Conservation (phyloP, 2,329 filamentous ascomycete genomes). For the Colletotrichum scovillei region DNA sequence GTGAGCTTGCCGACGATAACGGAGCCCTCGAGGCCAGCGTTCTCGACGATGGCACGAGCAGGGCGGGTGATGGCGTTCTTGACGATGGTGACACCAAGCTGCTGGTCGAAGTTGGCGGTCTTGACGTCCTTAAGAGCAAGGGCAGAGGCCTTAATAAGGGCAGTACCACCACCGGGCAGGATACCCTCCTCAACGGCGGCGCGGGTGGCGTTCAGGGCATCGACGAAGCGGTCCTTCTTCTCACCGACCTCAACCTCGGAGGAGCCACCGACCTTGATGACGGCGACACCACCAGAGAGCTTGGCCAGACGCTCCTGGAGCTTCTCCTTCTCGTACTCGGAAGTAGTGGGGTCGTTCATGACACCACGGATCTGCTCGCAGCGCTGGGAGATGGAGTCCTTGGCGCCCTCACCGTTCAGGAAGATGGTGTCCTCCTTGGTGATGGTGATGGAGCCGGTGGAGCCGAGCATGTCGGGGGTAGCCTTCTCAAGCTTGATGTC, state of each 20-base stretch:
- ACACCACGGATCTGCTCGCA: slow-evolving; percentile 99
- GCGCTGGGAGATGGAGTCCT: slow-evolving; percentile 92
- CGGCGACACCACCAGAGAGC: slow-evolving; percentile 97
- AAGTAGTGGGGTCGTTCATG: slow-evolving; percentile 92
- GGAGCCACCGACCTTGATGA: slow-evolving; percentile 98
- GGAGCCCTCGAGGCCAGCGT: slow-evolving; percentile 94
- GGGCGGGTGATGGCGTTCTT: slow-evolving; percentile 98
- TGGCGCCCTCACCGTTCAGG: slow-evolving; percentile 95
- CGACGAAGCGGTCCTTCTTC: slow-evolving; percentile 99
- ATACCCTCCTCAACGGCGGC: slow-evolving; percentile 99
- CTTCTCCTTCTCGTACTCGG: slow-evolving; percentile 99
- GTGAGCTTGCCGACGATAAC: slow-evolving; percentile 98
- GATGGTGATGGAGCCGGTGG: slow-evolving; percentile 98
- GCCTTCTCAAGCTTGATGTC: slow-evolving; percentile 99
- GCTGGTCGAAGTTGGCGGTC: slow-evolving; percentile 97
- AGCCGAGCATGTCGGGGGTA: slow-evolving; percentile 94
- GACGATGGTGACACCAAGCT: slow-evolving; percentile 96
- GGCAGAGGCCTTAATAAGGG: slow-evolving; percentile 94
- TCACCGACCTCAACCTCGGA: slow-evolving; percentile 99
- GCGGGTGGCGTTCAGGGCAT: slow-evolving; percentile 97
- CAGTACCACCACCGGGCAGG: slow-evolving; percentile 97
- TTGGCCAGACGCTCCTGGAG: slow-evolving; percentile 99
- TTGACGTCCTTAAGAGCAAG: slow-evolving; percentile 88
- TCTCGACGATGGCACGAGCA: slow-evolving; percentile 95
- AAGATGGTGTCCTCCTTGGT: slow-evolving; percentile 99